Percentiles rank a stretch among this genome's conserved stretches.
Evolutionary conservation across 2,329 filamentous ascomycete genomes (phyloP).

Genomic region (Sclerotinia subarctica): DNA sequence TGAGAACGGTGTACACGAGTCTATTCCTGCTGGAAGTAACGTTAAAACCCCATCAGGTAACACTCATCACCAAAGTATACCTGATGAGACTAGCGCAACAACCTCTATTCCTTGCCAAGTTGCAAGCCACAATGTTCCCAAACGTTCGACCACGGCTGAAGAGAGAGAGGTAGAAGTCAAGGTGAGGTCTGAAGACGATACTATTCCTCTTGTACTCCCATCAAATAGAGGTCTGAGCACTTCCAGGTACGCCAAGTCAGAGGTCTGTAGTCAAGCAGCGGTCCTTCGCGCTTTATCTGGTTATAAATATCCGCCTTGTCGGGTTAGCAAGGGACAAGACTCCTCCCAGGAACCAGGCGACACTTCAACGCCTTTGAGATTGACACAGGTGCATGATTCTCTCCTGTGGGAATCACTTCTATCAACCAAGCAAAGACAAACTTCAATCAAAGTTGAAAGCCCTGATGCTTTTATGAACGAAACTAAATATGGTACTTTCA

Average conservation of each 20-base stretch:
- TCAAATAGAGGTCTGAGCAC: conserved; percentile 5
- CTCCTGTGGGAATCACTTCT: background rate
- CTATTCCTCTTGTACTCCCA: background rate
- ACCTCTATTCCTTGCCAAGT: background rate
- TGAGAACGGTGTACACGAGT: background rate
- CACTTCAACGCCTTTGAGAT: background rate
- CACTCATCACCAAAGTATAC: background rate
- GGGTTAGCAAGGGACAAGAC: background rate
- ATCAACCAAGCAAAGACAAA: background rate
- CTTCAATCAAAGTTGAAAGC: background rate
- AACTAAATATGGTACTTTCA: background rate
- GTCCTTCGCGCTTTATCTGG: conserved; percentile 6
- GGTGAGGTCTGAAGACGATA: background rate
- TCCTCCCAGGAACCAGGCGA: background rate
- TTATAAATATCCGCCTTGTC: background rate
- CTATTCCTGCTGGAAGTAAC: background rate
- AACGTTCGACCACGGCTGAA: background rate
- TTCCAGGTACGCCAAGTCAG: background rate
- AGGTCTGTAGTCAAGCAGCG: background rate
- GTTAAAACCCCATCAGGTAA: background rate
- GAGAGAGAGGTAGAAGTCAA: background rate
- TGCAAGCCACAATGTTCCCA: background rate
- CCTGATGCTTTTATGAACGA: background rate
- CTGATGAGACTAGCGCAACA: background rate
- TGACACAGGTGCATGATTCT: background rate